Evolutionary conservation across 2,329 filamentous ascomycete species (phyloP).

Genomic region (Paecilomyces niveus): DNA sequence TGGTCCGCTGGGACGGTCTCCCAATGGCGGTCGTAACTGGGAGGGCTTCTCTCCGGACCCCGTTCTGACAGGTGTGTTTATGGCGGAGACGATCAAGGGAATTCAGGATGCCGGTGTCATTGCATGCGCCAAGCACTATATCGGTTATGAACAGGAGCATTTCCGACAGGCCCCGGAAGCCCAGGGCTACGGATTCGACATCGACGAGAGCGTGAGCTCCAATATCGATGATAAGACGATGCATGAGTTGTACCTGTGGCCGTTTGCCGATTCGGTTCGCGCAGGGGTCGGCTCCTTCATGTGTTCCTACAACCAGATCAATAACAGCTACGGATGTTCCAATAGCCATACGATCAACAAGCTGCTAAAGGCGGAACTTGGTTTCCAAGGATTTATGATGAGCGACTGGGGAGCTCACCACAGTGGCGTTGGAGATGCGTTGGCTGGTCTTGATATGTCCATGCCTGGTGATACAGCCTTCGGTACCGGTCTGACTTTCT

Average conservation of each 20-base stretch:
- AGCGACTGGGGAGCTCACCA: constrained; percentile 74
- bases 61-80: constrained; percentile 63
- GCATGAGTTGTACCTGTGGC: constrained; percentile 59
- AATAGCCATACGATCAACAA: constrained; percentile 55
- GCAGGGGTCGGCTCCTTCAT: constrained; percentile 59
- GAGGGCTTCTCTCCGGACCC: constrained; percentile 63
- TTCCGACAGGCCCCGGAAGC: constrained; percentile 59
- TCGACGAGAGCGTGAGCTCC: constrained; percentile 54
- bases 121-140: constrained; percentile 73
- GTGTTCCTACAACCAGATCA: constrained; percentile 68
- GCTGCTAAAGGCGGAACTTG: constrained; percentile 63
- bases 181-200: constrained; percentile 53
- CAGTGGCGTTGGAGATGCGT: constrained; percentile 57
- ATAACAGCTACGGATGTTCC: constrained; percentile 61
- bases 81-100: constrained; percentile 66
- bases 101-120: constrained; percentile 78
- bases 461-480: constrained; percentile 81
- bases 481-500: constrained; percentile 64
- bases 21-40: constrained; percentile 66
- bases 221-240: constrained; percentile 59
- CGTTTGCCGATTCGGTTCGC: constrained; percentile 61
- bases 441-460: constrained; percentile 70
- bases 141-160: constrained; percentile 68
- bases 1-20: constrained; percentile 62
- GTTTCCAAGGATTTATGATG: constrained; percentile 66